Conservation (phyloP, 2,329 filamentous ascomycete genomes). For the Sordariomycetes sp. region DNA sequence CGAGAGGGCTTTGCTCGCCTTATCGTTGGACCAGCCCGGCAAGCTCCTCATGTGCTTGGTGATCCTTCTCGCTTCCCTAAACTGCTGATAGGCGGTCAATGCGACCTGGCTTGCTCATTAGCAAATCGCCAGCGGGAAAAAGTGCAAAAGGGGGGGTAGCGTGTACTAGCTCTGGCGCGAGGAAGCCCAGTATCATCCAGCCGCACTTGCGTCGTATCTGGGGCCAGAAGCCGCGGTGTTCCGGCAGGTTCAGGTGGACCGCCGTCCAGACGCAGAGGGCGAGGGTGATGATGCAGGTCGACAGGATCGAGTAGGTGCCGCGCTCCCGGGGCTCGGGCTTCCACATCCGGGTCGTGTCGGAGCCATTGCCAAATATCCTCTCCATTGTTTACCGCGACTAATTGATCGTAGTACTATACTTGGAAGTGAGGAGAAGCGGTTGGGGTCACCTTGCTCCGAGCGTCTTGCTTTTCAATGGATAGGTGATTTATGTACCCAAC, state of each 20-base stretch:
- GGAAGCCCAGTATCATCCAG: constrained; percentile 18
- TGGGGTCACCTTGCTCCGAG: too few relatives aligned
- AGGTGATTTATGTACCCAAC: too few relatives aligned
- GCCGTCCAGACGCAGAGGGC: constrained; percentile 23
- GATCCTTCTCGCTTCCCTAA: not conserved
- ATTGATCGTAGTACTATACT: too few relatives aligned
- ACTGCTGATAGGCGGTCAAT: not conserved
- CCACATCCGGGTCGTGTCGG: not conserved
- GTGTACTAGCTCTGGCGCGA: constrained; percentile 20
- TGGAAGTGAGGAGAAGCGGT: too few relatives aligned
- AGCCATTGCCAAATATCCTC: not conserved
- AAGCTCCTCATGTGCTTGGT: not conserved
- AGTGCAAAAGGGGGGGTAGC: constrained; percentile 10
- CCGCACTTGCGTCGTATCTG: constrained; percentile 10
- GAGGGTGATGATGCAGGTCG: constrained; percentile 21
- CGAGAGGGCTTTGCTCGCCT: not conserved
- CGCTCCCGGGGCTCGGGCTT: constrained; percentile 11
- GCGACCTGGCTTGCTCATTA: not conserved
- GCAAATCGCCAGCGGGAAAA: not conserved
- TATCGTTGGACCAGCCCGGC: not conserved
- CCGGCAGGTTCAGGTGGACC: constrained; percentile 24
- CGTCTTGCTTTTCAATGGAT: too few relatives aligned
- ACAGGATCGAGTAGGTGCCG: constrained; percentile 20
- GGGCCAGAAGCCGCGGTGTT: constrained; percentile 4
- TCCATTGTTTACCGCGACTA: too few relatives aligned